Evolutionary conservation across 208 protist species (phyloP).

Genomic region (Trichomonas tenax): DNA sequence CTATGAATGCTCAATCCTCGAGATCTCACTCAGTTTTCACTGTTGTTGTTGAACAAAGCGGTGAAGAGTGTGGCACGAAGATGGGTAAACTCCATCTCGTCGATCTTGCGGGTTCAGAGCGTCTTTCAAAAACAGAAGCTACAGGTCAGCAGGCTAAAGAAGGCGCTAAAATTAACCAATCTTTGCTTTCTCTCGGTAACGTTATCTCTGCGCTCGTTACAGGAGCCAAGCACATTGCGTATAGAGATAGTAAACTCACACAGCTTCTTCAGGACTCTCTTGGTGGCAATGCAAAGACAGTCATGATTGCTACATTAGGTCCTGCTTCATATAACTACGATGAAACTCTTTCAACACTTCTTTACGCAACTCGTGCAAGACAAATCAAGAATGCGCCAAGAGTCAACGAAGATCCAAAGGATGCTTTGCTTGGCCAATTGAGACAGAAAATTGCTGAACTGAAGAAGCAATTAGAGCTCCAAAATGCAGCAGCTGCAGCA

Average conservation of each 20-base stretch:
- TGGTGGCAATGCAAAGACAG: slow-evolving; percentile 51
- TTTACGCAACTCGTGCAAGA: slow-evolving; percentile 56
- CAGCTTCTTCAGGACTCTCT: slow-evolving; percentile 40
- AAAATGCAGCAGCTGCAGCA: slow-evolving; percentile 24
- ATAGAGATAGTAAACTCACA: slow-evolving; percentile 55
- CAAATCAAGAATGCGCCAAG: slow-evolving; percentile 62
- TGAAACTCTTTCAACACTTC: slow-evolving; percentile 45
- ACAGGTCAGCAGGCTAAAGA: slow-evolving; percentile 44
- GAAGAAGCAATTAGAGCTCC: slow-evolving; percentile 38
- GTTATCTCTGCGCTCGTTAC: slow-evolving; percentile 37
- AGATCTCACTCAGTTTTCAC: slow-evolving; percentile 51
- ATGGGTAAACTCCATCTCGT: slow-evolving; percentile 48
- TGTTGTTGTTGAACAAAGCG: slow-evolving; percentile 40
- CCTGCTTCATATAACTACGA: slow-evolving; percentile 52
- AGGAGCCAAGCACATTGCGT: slow-evolving; percentile 51
- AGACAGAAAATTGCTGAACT: slow-evolving; percentile 43
- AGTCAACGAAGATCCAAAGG: slow-evolving; percentile 62
- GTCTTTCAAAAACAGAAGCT: slow-evolving; percentile 45
- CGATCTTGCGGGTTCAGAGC: slow-evolving; percentile 47
- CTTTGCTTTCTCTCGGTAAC: slow-evolving; percentile 52
- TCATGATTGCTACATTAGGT: slow-evolving; percentile 49
- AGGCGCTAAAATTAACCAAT: slow-evolving; percentile 53
- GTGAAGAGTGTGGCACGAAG: neutral
- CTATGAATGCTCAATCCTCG: slow-evolving; percentile 37
- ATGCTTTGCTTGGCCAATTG: slow-evolving; percentile 55